Conservation (phyloP, 2,329 filamentous ascomycete species). For the Fusarium tupiense region DNA sequence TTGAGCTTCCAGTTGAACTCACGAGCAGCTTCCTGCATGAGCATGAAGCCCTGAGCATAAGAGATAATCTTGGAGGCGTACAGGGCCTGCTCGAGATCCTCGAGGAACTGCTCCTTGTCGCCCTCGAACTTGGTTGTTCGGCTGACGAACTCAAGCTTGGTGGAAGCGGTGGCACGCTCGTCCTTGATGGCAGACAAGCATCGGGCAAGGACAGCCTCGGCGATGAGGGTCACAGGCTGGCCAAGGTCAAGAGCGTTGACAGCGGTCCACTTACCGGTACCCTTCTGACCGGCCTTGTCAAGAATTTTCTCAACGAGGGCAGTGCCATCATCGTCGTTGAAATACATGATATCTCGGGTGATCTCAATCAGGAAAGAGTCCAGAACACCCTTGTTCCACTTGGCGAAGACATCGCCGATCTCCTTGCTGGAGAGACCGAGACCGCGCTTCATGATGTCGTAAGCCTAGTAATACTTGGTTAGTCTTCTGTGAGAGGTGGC, state of each 20-base stretch:
- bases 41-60: constrained; percentile 99
- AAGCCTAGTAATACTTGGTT: constrained; percentile 71
- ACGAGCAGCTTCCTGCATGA: constrained; percentile 98
- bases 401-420: constrained; percentile 91
- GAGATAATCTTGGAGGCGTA: constrained; percentile 99
- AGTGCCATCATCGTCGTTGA: constrained; percentile 91
- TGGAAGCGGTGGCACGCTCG: constrained; percentile 85
- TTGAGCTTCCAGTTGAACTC: constrained; percentile 99
- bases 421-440: constrained; percentile 90
- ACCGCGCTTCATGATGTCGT: constrained; percentile 99
- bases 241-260: constrained; percentile 98
- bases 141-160: constrained; percentile 77
- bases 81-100: constrained; percentile 97
- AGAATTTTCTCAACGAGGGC: constrained; percentile 98
- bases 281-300: constrained; percentile 98
- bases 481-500: constrained; percentile 9
- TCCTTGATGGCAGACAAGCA: constrained; percentile 95
- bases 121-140: constrained; percentile 84
- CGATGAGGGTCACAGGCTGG: constrained; percentile 98
- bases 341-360: constrained; percentile 98
- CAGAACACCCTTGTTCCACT: constrained; percentile 99
- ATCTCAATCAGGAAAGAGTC: constrained; percentile 99
- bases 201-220: constrained; percentile 94
- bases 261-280: constrained; percentile 99
- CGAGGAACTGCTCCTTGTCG: constrained; percentile 92